A percentile compares a stretch with the other conserved stretches of the same genome.
Conservation (phyloP, 768 basidiomycete genomes). For the Mycena haematopus region DNA sequence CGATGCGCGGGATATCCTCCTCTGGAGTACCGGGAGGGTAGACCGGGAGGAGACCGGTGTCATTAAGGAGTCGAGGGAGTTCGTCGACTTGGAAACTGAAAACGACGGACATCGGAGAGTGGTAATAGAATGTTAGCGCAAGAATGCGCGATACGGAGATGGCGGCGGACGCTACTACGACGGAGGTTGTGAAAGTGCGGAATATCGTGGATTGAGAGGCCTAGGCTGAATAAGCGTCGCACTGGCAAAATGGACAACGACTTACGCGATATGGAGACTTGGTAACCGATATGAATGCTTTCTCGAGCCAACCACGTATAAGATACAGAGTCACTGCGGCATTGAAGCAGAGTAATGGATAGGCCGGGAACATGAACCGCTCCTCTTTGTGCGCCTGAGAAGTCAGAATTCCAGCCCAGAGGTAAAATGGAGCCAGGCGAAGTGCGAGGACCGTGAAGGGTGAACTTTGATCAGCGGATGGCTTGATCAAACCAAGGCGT, state of each 20-base stretch:
- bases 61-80: slow-evolving; percentile 82
- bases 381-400: slow-evolving; percentile 96
- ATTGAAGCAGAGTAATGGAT: slow-evolving; percentile 92
- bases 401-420: slow-evolving; percentile 87
- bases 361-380: slow-evolving; percentile 96
- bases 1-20: slow-evolving; percentile 58
- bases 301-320: slow-evolving; percentile 86
- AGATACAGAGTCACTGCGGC: slow-evolving; percentile 90
- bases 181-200: slow-evolving; percentile 72
- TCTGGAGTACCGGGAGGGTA: slow-evolving; percentile 44
- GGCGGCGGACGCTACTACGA: slow-evolving; percentile 68
- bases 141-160: slow-evolving; percentile 82
- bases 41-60: slow-evolving; percentile 65
- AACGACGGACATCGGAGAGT: slow-evolving; percentile 79
- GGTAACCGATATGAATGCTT: slow-evolving; percentile 72
- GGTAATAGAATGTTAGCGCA: slow-evolving; percentile 89
- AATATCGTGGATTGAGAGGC: slow-evolving; percentile 81
- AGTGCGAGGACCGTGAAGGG: slow-evolving; percentile 80
- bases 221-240: slow-evolving; percentile 46
- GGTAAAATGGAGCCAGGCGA: slow-evolving; percentile 85
- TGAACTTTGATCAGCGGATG: slow-evolving; percentile 68
- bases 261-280: slow-evolving; percentile 86
- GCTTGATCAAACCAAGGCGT: slow-evolving; percentile 65
- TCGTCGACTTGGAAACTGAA: slow-evolving; percentile 78
- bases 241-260: slow-evolving; percentile 12